Conservation (phyloP, 2,329 filamentous ascomycete genomes). For the Chaetomium strumarium region DNA sequence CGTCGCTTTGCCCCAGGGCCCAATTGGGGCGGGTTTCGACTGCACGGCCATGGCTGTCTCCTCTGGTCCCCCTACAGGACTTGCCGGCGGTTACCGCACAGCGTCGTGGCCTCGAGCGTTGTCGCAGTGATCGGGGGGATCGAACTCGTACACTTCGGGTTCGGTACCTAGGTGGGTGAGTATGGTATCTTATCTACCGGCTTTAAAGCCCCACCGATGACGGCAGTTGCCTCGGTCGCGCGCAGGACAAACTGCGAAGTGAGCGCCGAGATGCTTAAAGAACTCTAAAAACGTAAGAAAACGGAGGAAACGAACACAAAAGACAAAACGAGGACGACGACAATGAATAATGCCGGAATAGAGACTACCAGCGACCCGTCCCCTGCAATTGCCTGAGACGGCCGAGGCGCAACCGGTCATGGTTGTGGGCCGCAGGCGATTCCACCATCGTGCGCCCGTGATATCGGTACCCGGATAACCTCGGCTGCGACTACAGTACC, state of each 20-base stretch:
- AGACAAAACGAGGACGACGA: background rate
- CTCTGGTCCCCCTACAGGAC: slow-evolving; percentile 8
- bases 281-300: background rate
- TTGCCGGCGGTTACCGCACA: background rate
- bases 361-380: slow-evolving; percentile 1
- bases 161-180: no score
- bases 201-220: slow-evolving; percentile 16
- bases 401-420: slow-evolving; percentile 6
- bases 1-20: slow-evolving; percentile 88
- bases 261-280: background rate
- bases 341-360: slow-evolving; percentile 7
- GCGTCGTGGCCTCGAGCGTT: background rate
- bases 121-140: background rate
- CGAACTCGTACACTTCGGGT: background rate
- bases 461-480: slow-evolving; percentile 24
- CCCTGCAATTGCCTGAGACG: slow-evolving; percentile 1
- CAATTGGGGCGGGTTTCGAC: slow-evolving; percentile 64
- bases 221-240: slow-evolving; percentile 16
- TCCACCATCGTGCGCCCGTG: slow-evolving; percentile 15
- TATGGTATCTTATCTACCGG: slow-evolving; percentile 12
- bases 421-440: slow-evolving; percentile 8
- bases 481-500: slow-evolving; percentile 17
- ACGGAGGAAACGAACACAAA: background rate
- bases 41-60: slow-evolving; percentile 42
- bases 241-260: background rate